Evolutionary conservation across 2,329 filamentous ascomycete genomes (phyloP).

Genomic region (Aspergillus latus): DNA sequence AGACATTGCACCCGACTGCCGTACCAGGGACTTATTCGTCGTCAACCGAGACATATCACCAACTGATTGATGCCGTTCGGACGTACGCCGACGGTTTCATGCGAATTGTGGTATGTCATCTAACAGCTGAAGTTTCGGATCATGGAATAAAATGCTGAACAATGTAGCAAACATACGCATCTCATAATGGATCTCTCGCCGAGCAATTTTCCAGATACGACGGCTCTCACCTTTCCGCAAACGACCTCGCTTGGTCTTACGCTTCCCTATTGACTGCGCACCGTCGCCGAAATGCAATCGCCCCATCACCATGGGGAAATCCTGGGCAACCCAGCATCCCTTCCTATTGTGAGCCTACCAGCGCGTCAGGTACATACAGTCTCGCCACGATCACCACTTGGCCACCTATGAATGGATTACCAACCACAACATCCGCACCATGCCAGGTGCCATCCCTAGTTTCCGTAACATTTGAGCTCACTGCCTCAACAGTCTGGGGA

Average conservation of each 20-base stretch:
- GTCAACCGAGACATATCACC: slow-evolving; percentile 53
- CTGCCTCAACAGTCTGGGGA: slow-evolving; percentile 59
- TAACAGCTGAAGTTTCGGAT: background rate
- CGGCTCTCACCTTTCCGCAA: slow-evolving; percentile 40
- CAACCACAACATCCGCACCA: slow-evolving; percentile 15
- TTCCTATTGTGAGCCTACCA: slow-evolving; percentile 29
- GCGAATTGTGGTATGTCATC: slow-evolving; percentile 39
- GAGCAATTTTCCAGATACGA: slow-evolving; percentile 43
- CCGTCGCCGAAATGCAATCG: slow-evolving; percentile 32
- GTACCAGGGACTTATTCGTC: slow-evolving; percentile 65
- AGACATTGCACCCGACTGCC: slow-evolving; percentile 60
- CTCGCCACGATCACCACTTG: slow-evolving; percentile 34
- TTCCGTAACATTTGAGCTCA: slow-evolving; percentile 62
- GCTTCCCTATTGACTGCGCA: slow-evolving; percentile 42
- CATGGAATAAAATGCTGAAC: background rate
- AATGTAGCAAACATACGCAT: slow-evolving; percentile 27
- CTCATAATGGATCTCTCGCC: slow-evolving; percentile 34
- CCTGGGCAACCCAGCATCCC: slow-evolving; percentile 34
- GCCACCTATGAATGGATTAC: slow-evolving; percentile 28
- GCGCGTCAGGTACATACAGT: slow-evolving; percentile 36
- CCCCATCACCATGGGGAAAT: slow-evolving; percentile 38
- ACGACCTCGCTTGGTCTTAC: slow-evolving; percentile 49
- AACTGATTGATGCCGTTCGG: slow-evolving; percentile 60
- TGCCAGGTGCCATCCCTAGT: slow-evolving; percentile 44
- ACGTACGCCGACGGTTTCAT: slow-evolving; percentile 63